Percentiles rank a stretch among this genome's conserved stretches.
phyloP scores from a whole-genome alignment of 2,329 filamentous ascomycete genomes.

The Coccinonectria pachysandricola region DNA sequence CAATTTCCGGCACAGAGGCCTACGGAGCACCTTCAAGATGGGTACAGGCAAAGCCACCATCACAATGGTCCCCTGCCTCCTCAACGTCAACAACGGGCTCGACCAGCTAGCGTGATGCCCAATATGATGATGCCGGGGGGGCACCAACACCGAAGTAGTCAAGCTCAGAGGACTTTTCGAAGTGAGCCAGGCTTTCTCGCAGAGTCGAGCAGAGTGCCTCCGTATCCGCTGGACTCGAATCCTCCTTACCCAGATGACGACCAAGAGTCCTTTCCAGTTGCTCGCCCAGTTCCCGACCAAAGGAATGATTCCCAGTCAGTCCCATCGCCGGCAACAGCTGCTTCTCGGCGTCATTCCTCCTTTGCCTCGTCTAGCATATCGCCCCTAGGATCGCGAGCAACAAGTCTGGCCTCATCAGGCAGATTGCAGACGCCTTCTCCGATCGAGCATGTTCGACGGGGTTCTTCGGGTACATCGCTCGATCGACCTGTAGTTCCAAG shows the following conservation, averaged over 20 bases:
- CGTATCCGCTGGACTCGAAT: too few species aligned
- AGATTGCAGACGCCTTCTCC: constrained; percentile 20
- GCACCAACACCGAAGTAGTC: too few species aligned
- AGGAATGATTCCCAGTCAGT: too few species aligned
- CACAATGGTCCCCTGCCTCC: constrained; percentile 1
- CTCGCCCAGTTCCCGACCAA: too few species aligned
- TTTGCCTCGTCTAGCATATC: constrained; percentile 15
- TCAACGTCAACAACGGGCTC: constrained; percentile 6
- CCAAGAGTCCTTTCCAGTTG: too few species aligned
- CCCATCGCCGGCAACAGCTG: constrained; percentile 1
- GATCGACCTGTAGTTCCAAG: too few species aligned
- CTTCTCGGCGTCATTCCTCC: constrained; percentile 17
- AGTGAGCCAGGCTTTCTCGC: too few species aligned
- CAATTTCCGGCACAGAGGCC: constrained; percentile 11
- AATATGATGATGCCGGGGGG: constrained; percentile 11
- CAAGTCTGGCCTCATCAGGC: not conserved
- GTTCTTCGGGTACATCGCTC: constrained; percentile 11
- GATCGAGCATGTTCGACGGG: constrained; percentile 14
- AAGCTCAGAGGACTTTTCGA: too few species aligned
- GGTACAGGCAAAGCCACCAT: constrained; percentile 1
- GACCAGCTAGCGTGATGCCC: constrained; percentile 14
- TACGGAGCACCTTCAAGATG: constrained; percentile 5
- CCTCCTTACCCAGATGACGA: too few species aligned
- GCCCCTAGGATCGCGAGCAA: constrained; percentile 9
- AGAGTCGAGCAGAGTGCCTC: too few species aligned